Conservation (phyloP, 2,329 filamentous ascomycete genomes). For the Cucurbitaria berberidis region DNA sequence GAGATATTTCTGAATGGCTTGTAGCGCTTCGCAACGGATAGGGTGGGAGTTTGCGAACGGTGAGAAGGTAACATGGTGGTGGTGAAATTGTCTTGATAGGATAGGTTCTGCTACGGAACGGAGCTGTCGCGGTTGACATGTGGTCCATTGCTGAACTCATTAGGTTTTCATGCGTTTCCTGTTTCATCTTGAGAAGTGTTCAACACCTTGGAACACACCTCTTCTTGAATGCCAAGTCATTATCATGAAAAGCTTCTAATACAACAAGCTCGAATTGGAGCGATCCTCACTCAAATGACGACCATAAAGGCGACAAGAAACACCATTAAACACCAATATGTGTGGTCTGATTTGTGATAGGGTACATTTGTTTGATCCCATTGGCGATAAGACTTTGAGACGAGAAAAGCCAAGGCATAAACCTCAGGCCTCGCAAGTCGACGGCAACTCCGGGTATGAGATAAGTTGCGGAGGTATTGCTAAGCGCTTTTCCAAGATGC, state of each 20-base stretch:
- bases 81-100: conserved; percentile 2
- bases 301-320: conserved; percentile 6
- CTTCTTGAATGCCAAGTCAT: conserved; percentile 6
- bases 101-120: conserved; percentile 6
- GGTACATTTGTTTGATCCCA: conserved; percentile 4
- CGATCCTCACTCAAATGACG: not conserved
- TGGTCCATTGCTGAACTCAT: not conserved
- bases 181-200: conserved; percentile 9
- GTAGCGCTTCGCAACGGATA: not conserved
- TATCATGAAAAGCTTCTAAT: conserved; percentile 1
- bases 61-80: not conserved
- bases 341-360: conserved; percentile 8
- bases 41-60: not conserved
- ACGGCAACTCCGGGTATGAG: conserved; percentile 12
- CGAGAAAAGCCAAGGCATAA: conserved; percentile 6
- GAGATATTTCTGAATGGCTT: not conserved
- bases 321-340: conserved; percentile 9
- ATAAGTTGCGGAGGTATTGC: conserved; percentile 11
- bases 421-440: not conserved
- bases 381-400: conserved; percentile 4
- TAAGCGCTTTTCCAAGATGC: conserved; percentile 6
- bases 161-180: not conserved
- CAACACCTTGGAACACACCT: not conserved
- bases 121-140: not conserved
- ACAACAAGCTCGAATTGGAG: not conserved